Evolutionary conservation across 805 yeast species (phyloP).

Genomic region (Saturnispora sanitii): DNA sequence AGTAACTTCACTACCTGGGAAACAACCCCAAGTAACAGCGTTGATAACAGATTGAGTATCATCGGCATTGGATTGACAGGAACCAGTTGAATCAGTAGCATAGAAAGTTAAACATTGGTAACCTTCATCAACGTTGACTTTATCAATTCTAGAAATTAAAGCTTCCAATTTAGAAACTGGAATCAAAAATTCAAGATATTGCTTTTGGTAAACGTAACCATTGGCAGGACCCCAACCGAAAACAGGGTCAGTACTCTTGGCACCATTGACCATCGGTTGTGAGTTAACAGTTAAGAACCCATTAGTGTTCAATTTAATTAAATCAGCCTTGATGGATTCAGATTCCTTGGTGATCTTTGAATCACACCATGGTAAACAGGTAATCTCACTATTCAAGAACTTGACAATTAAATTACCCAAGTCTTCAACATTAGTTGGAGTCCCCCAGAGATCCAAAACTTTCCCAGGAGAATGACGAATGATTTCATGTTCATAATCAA

Average conservation of each 20-base stretch:
- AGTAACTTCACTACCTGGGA: slow-evolving; percentile 88
- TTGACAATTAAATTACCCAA: slow-evolving; percentile 51
- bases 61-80: slow-evolving; percentile 21
- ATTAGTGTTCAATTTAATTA: slow-evolving; percentile 52
- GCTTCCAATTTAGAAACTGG: slow-evolving; percentile 38
- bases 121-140: slow-evolving; percentile 33
- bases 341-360: slow-evolving; percentile 78
- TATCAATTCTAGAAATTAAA: slow-evolving; percentile 37
- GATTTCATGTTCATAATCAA: slow-evolving; percentile 72
- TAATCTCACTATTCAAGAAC: slow-evolving; percentile 64
- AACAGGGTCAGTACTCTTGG: slow-evolving; percentile 54
- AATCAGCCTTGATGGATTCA: slow-evolving; percentile 44
- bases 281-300: slow-evolving; percentile 82
- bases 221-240: slow-evolving; percentile 94
- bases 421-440: slow-evolving; percentile 52
- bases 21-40: slow-evolving; percentile 98
- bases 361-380: slow-evolving; percentile 90
- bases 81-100: slow-evolving; percentile 40
- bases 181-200: slow-evolving; percentile 77
- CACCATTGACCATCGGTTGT: slow-evolving; percentile 86
- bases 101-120: slow-evolving; percentile 61
- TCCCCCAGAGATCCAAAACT: slow-evolving; percentile 83
- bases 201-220: slow-evolving; percentile 92
- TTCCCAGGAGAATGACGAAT: slow-evolving; percentile 75
- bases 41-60: slow-evolving; percentile 60